phyloP scores from a whole-genome alignment of 2,329 filamentous ascomycete species.

The Calonectria hawksworthii region DNA sequence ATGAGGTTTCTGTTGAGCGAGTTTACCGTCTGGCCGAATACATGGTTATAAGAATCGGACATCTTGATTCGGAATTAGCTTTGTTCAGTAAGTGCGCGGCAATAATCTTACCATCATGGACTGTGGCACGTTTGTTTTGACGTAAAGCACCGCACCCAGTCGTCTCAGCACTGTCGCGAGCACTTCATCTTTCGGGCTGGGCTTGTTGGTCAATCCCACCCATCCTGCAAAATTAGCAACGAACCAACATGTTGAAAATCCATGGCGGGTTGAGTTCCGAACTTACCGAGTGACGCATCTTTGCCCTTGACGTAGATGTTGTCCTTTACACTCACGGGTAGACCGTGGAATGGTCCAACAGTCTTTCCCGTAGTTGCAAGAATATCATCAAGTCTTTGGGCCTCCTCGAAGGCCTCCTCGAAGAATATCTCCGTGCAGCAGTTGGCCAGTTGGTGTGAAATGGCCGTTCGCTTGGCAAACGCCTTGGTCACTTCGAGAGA shows the following conservation, averaged over 20 bases:
- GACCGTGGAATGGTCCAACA: slow-evolving; percentile 20
- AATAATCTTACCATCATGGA: slow-evolving; percentile 26
- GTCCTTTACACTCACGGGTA: slow-evolving; percentile 32
- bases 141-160: slow-evolving; percentile 25
- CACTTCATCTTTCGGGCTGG: neutral
- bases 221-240: slow-evolving; percentile 4
- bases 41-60: slow-evolving; percentile 28
- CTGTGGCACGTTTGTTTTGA: slow-evolving; percentile 35
- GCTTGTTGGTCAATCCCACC: slow-evolving; percentile 19
- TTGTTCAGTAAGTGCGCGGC: neutral
- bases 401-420: slow-evolving; percentile 15
- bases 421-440: slow-evolving; percentile 27
- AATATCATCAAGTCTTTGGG: slow-evolving; percentile 12
- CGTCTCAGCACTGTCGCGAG: slow-evolving; percentile 24
- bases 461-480: slow-evolving; percentile 25
- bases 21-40: slow-evolving; percentile 29
- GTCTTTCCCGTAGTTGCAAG: slow-evolving; percentile 18
- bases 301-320: slow-evolving; percentile 16
- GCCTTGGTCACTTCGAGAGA: slow-evolving; percentile 24
- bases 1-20: slow-evolving; percentile 26
- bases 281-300: slow-evolving; percentile 19
- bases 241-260: neutral
- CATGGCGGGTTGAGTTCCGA: neutral
- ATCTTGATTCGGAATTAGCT: neutral
- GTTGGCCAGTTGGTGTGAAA: slow-evolving; percentile 36